Evolutionary conservation across 352 stramenopile genomes (phyloP).

Genomic region (Plasmopara viticola): DNA sequence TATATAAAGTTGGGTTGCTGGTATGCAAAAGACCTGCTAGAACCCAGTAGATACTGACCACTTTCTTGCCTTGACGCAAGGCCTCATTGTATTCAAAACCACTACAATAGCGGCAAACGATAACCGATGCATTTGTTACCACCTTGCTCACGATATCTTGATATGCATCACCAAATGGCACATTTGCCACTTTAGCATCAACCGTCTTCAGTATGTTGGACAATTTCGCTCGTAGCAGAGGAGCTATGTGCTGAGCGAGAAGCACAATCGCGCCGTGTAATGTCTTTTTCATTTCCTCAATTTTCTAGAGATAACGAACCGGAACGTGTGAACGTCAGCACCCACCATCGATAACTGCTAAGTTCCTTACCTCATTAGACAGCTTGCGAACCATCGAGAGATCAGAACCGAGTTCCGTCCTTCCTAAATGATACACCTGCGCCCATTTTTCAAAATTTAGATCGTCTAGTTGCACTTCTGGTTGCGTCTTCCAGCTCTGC

Average conservation of each 20-base stretch:
- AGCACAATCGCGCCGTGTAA: constrained; percentile 60
- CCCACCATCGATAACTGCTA: not conserved
- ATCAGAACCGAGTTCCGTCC: constrained; percentile 32
- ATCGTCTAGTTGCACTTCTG: constrained; percentile 45
- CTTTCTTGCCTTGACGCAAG: constrained; percentile 52
- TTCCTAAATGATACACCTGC: constrained; percentile 39
- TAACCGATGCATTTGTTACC: constrained; percentile 70
- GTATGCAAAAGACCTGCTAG: constrained; percentile 40
- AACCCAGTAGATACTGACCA: constrained; percentile 81
- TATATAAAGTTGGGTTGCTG: constrained; percentile 30
- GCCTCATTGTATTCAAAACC: constrained; percentile 81
- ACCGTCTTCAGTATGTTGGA: constrained; percentile 57
- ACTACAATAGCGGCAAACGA: constrained; percentile 74
- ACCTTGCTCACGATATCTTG: constrained; percentile 73
- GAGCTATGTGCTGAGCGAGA: constrained; percentile 67
- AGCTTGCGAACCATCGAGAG: constrained; percentile 44
- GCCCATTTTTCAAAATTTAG: constrained; percentile 35
- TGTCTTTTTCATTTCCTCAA: constrained; percentile 43
- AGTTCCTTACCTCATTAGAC: constrained; percentile 33
- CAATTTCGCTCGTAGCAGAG: constrained; percentile 53
- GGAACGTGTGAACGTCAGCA: not conserved
- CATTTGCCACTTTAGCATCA: constrained; percentile 75
- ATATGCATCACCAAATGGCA: constrained; percentile 63
- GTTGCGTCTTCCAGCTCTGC: constrained; percentile 42
- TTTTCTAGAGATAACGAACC: constrained; percentile 25